Percentiles rank a stretch among this genome's conserved stretches.
phyloP scores from a whole-genome alignment of 208 protist genomes.

The Wallacemonas collosoma region DNA sequence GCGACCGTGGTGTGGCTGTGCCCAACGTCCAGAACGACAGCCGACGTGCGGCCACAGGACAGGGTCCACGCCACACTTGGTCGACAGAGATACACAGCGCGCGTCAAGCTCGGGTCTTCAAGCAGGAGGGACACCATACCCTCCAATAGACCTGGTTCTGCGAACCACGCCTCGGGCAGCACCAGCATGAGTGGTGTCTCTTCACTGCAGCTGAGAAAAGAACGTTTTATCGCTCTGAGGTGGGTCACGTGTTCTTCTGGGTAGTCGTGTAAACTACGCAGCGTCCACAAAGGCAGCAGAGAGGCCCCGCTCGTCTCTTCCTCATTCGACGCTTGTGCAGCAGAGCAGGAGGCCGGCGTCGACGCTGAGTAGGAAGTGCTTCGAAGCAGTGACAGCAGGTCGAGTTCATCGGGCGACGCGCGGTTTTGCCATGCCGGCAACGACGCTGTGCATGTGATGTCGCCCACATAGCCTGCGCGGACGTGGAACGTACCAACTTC shows the following conservation, averaged over 20 bases:
- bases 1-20: conserved; percentile 73
- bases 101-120: conserved; percentile 47
- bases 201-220: conserved; percentile 44
- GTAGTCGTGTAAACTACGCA: conserved; percentile 40
- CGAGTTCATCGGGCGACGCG: conserved; percentile 34
- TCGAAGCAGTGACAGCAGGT: conserved; percentile 56
- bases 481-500: conserved; percentile 74
- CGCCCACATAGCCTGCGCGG: conserved; percentile 78
- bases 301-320: not conserved
- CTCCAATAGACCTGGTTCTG: conserved; percentile 57
- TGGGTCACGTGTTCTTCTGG: conserved; percentile 48
- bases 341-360: conserved; percentile 8
- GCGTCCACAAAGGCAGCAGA: conserved; percentile 62
- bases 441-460: conserved; percentile 54
- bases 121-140: conserved; percentile 55
- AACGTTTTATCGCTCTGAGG: conserved; percentile 45
- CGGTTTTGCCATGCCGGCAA: conserved; percentile 33
- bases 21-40: conserved; percentile 79
- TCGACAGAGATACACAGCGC: conserved; percentile 72
- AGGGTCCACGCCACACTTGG: conserved; percentile 81
- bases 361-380: conserved; percentile 5
- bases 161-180: conserved; percentile 78
- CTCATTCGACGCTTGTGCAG: conserved; percentile 8
- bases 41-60: conserved; percentile 55
- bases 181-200: conserved; percentile 79